A percentile compares a stretch with the other conserved stretches of the same genome.
Conservation (phyloP, 164 flowering plant species). For the Liquidambar formosana region DNA sequence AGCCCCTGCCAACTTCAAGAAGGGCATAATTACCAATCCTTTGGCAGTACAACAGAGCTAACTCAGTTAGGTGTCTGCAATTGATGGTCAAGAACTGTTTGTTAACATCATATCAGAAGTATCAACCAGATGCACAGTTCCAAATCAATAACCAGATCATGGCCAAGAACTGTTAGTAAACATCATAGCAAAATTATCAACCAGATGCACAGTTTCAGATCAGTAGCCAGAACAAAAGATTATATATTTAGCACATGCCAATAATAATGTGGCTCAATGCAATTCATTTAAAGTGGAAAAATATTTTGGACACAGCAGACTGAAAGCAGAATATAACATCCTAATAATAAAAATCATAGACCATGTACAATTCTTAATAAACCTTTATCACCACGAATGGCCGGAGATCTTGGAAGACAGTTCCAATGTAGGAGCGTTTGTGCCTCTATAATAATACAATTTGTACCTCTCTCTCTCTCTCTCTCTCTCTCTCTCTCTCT, state of each 20-base stretch:
- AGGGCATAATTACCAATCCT: slow-evolving; percentile 66
- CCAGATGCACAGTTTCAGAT: neutral
- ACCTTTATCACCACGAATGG: too few relatives aligned
- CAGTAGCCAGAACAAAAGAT: neutral
- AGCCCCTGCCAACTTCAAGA: slow-evolving; percentile 73
- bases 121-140: neutral
- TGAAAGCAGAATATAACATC: neutral
- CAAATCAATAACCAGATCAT: neutral
- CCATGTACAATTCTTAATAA: too few relatives aligned
- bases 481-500: too few relatives aligned
- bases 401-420: too few relatives aligned
- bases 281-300: neutral
- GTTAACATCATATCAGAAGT: slow-evolving; percentile 4
- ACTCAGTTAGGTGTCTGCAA: slow-evolving; percentile 74
- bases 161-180: slow-evolving; percentile 8
- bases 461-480: too few relatives aligned
- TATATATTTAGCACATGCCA: neutral
- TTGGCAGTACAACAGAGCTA: slow-evolving; percentile 76
- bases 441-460: too few relatives aligned
- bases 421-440: too few relatives aligned
- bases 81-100: slow-evolving; percentile 3
- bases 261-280: neutral
- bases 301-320: neutral
- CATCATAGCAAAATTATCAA: neutral
- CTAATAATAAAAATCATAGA: too few relatives aligned